Conservation (phyloP, 768 basidiomycete species). For the Boletales sp. region DNA sequence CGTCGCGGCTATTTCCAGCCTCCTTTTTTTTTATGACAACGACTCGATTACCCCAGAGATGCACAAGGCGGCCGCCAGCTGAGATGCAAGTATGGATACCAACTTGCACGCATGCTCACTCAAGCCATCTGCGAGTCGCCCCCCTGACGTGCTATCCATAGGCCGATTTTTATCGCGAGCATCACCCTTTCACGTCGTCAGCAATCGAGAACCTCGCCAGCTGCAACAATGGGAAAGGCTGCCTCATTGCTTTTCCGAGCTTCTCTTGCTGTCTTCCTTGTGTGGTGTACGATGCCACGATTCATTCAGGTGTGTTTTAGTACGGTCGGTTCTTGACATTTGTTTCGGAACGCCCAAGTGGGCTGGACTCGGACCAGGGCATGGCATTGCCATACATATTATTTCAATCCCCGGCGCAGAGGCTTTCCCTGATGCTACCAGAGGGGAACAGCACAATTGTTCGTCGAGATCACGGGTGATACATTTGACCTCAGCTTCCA, state of each 20-base stretch:
- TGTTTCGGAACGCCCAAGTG: background rate
- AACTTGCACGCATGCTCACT: background rate
- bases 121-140: background rate
- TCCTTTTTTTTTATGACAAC: background rate
- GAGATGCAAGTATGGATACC: background rate
- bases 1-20: conserved; percentile 1
- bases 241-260: too few relatives aligned
- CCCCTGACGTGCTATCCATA: too few relatives aligned
- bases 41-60: background rate
- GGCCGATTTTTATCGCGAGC: too few relatives aligned
- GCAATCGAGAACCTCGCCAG: too few relatives aligned
- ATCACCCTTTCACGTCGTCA: too few relatives aligned
- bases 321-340: background rate
- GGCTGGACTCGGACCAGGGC: too few relatives aligned
- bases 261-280: too few relatives aligned
- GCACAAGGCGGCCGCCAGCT: conserved; percentile 1
- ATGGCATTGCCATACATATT: too few relatives aligned
- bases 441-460: too few relatives aligned
- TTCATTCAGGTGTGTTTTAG: background rate
- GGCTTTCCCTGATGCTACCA: too few relatives aligned
- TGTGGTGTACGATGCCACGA: background rate
- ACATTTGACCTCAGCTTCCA: background rate
- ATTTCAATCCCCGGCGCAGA: too few relatives aligned
- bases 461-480: background rate
- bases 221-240: too few relatives aligned